phyloP scores from a whole-genome alignment of 495 filamentous ascomycete species.

The Filosporella fistucella region DNA sequence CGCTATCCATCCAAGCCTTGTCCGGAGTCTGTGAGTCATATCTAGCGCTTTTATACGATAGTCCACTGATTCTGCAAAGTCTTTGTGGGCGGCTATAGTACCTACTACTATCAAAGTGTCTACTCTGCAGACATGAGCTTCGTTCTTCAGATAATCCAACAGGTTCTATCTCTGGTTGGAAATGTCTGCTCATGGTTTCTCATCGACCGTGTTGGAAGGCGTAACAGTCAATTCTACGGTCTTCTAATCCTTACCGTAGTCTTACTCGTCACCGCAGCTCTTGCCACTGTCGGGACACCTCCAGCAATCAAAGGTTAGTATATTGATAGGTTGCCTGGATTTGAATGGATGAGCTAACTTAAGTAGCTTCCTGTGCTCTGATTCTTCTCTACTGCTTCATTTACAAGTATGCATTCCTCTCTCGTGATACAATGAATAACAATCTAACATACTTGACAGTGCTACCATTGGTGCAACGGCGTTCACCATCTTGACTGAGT shows the following conservation, averaged over 20 bases:
- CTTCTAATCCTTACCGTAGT: slow-evolving; percentile 22
- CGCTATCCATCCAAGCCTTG: slow-evolving; percentile 29
- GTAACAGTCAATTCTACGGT: slow-evolving; percentile 27
- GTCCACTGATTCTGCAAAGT: too few relatives aligned
- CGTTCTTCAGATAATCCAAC: slow-evolving; percentile 28
- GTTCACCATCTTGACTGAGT: slow-evolving; percentile 28
- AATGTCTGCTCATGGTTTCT: slow-evolving; percentile 29
- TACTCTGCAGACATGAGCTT: slow-evolving; percentile 27
- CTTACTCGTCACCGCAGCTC: slow-evolving; percentile 24
- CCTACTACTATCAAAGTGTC: slow-evolving; percentile 31
- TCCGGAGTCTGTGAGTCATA: slow-evolving; percentile 21
- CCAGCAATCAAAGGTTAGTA: slow-evolving; percentile 10
- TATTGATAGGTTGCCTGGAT: too few relatives aligned
- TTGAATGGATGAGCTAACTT: too few relatives aligned
- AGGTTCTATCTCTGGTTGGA: slow-evolving; percentile 27
- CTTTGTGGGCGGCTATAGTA: slow-evolving; percentile 27
- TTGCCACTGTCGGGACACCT: slow-evolving; percentile 21
- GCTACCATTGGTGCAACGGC: slow-evolving; percentile 30
- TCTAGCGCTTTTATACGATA: too few relatives aligned
- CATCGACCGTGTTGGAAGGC: slow-evolving; percentile 27
- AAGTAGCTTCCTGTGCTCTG: slow-evolving; percentile 23
- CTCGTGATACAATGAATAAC: too few relatives aligned
- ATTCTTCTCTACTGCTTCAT: slow-evolving; percentile 27
- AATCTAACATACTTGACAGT: neutral
- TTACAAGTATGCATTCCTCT: slow-evolving; percentile 24